These are phyloP conservation scores for Candida smagusa DNA, from an alignment of 1,139 yeast species.

Conservation along the genomic window DNA sequence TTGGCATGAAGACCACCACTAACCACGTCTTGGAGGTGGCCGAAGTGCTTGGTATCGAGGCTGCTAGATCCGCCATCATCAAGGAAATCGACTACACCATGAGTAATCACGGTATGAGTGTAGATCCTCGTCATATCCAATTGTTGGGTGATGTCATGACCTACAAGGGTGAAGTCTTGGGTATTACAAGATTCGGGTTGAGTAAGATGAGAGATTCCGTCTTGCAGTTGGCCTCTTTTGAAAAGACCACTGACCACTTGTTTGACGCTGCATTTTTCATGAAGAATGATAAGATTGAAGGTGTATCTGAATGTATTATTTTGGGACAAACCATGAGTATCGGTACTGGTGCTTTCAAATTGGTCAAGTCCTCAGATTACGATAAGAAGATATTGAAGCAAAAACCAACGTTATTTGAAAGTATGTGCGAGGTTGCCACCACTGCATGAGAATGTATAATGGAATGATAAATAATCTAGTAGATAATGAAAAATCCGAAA, in stretches of 20 bases:
- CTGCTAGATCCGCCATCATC: conserved; percentile 90
- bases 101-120: conserved; percentile 99
- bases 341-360: conserved; percentile 95
- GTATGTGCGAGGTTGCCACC: conserved; percentile 31
- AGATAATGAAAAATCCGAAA: not conserved
- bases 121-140: conserved; percentile 99
- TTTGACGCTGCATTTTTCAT: conserved; percentile 97
- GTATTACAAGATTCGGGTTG: conserved; percentile 96
- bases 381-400: conserved; percentile 42
- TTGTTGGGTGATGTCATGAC: conserved; percentile 98
- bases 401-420: conserved; percentile 63
- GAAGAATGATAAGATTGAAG: conserved; percentile 95
- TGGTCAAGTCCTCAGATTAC: conserved; percentile 58
- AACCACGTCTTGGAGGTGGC: conserved; percentile 91
- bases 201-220: conserved; percentile 99
- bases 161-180: conserved; percentile 95
- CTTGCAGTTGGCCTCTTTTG: conserved; percentile 93
- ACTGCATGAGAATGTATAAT: conserved; percentile 10
- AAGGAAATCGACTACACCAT: conserved; percentile 95
- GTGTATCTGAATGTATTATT: conserved; percentile 96
- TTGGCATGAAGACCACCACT: conserved; percentile 82
- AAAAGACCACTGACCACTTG: conserved; percentile 96
- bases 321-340: conserved; percentile 96
- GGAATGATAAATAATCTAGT: not conserved
- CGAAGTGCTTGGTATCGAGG: conserved; percentile 93